A percentile compares a stretch with the other conserved stretches of the same genome.
Evolutionary conservation across 225 moss, liverwort and hornwort species (phyloP).

Genomic region (Antitrichia curtipendula): DNA sequence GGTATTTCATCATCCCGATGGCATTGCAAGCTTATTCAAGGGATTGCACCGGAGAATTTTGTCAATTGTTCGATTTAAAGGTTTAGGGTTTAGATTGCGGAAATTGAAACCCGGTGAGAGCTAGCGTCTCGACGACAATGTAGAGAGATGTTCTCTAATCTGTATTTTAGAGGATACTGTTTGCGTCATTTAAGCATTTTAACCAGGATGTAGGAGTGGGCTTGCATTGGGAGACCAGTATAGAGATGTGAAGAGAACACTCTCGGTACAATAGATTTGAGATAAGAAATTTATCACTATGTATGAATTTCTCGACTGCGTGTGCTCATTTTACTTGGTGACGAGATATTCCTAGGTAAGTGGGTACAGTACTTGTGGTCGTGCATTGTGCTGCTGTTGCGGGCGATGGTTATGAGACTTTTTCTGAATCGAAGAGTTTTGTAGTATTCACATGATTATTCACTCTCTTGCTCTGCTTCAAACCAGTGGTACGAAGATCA

Average conservation of each 20-base stretch:
- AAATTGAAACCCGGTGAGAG: neutral
- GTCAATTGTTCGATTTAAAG: neutral
- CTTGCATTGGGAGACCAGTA: neutral
- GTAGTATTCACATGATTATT: neutral
- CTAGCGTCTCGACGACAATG: neutral
- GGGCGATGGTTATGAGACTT: neutral
- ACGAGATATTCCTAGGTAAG: neutral
- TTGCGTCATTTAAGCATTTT: neutral
- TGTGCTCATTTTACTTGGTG: neutral
- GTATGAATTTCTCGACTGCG: neutral
- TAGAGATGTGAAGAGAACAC: neutral
- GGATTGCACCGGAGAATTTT: neutral
- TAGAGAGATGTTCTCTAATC: neutral
- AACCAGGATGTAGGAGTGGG: neutral
- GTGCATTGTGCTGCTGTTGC: neutral
- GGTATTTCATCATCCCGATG: neutral
- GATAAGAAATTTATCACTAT: neutral
- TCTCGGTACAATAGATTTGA: neutral
- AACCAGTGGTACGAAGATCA: neutral
- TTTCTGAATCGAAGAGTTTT: neutral
- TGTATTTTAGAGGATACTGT: neutral
- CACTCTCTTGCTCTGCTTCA: neutral
- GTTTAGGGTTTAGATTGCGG: constrained; percentile 16
- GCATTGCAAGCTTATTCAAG: neutral
- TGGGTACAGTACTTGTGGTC: neutral